Evolutionary conservation across 2,329 filamentous ascomycete genomes (phyloP), one percentile per base, ranked within the genome.

Genomic region (Exophiala dermatitidis): DNA sequence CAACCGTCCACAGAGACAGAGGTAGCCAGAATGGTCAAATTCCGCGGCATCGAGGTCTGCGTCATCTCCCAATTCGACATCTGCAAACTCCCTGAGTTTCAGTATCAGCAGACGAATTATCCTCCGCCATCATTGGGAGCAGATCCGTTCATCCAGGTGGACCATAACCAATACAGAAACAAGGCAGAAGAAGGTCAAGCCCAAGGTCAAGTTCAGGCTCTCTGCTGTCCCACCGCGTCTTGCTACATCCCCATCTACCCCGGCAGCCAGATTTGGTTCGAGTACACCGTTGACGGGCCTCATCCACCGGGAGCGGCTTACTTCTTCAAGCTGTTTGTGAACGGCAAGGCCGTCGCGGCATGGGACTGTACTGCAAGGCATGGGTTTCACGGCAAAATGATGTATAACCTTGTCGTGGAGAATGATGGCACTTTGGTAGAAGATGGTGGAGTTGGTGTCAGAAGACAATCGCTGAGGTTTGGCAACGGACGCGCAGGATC

Each of bases 221-320:
- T 19, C 19, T 19, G 19, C 19, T 56, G 38, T 36, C 54, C 57
- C 19, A 50, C 46, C 3, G 54, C 50, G 4, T 56, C 57, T 10
- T 61, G 57, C 40, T 59, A 58, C 37, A 50, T 62, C 26, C 60
- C 62, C 8, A 58, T 59, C 42, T 56, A 61, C 29, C 56, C 62
- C 3, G 60, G 60, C 37, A 50, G 56, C 19, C 60, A 63, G 47
- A 59, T 63, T 48, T 63, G 60, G 62, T 59, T 62, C 45, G 60
- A 63, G 41, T 62, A 63, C 50, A 51, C 53, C 33, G 50, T 63
- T 42, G 62, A 63, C 32, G 59, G 59, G n/a, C 60, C 62, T 30
- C 62, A 63, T 38, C 62, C 62, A 38, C 54, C 55, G 1, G 59
- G 48, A 26, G 58, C 54, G 0, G 52, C 52, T 12, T 62, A 62